Conservation (phyloP, 2,329 filamentous ascomycete species). For the Seiridium unicorne region DNA sequence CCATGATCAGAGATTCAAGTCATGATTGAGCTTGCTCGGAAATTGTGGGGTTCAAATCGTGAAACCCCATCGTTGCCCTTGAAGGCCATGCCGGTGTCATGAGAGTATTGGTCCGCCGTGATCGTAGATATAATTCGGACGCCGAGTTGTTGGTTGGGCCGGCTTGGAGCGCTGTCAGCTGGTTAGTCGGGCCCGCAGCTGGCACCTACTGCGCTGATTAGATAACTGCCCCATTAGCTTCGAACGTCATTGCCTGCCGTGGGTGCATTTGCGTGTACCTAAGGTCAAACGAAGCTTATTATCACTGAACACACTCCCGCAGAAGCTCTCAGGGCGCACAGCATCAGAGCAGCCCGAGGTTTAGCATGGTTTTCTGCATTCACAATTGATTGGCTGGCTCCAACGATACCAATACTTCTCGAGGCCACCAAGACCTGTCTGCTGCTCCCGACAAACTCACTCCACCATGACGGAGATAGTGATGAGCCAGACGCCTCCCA, state of each 20-base stretch:
- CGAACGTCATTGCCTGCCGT: neutral
- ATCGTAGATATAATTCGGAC: no score
- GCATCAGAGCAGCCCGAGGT: no score
- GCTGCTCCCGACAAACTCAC: neutral
- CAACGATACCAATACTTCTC: neutral
- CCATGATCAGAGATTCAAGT: no score
- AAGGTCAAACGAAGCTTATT: neutral
- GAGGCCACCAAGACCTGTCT: neutral
- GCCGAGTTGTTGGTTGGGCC: neutral
- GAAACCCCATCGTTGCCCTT: no score
- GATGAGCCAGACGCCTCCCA: conserved; percentile 42
- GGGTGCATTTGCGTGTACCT: neutral
- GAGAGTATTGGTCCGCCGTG: no score
- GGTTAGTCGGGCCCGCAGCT: neutral
- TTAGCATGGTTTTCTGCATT: no score
- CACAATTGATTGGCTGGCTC: neutral
- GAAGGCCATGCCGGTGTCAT: no score
- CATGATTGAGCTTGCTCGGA: no score
- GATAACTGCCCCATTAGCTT: neutral
- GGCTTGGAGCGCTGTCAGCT: neutral
- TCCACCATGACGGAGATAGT: conserved; percentile 43
- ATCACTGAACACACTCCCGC: no score
- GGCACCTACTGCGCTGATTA: neutral
- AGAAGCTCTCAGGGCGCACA: no score
- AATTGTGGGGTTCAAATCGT: no score